These are phyloP conservation scores for Lactarius sp. DNA, from an alignment of 768 basidiomycete genomes.

Conservation along the genomic window DNA sequence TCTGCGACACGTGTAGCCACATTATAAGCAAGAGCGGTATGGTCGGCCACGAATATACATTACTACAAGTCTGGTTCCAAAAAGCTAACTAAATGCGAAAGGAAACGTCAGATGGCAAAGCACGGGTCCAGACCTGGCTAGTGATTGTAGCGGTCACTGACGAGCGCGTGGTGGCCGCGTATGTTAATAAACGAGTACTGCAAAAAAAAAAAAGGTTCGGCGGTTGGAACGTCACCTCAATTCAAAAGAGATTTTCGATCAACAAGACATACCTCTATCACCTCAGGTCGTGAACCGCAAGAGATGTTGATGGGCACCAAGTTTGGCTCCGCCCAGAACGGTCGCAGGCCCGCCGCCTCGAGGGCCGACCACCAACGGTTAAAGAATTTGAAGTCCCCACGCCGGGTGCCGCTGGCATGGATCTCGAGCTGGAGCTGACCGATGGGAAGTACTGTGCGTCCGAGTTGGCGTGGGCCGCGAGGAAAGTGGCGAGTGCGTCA, in stretches of 20 bases:
- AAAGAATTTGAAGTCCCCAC: conserved; percentile 44
- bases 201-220: background rate
- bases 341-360: conserved; percentile 35
- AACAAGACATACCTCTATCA: conserved; percentile 35
- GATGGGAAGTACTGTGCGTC: conserved; percentile 49
- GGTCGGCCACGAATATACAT: too few relatives aligned
- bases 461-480: conserved; percentile 33
- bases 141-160: background rate
- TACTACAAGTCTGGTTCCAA: too few relatives aligned
- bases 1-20: too few relatives aligned
- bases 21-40: too few relatives aligned
- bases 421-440: conserved; percentile 70
- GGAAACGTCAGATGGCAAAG: too few relatives aligned
- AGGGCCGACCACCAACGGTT: conserved; percentile 64
- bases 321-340: conserved; percentile 59
- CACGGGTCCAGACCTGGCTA: background rate
- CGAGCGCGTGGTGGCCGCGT: conserved; percentile 5
- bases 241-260: background rate
- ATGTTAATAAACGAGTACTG: conserved; percentile 36
- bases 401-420: conserved; percentile 38
- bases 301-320: conserved; percentile 43
- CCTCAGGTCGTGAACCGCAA: conserved; percentile 35
- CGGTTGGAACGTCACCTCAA: too few relatives aligned
- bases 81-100: too few relatives aligned
- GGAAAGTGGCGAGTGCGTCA: conserved; percentile 46